These are phyloP conservation scores for Takakia lepidozioides DNA, from an alignment of 225 moss, liverwort and hornwort genomes.

Conservation along the genomic window DNA sequence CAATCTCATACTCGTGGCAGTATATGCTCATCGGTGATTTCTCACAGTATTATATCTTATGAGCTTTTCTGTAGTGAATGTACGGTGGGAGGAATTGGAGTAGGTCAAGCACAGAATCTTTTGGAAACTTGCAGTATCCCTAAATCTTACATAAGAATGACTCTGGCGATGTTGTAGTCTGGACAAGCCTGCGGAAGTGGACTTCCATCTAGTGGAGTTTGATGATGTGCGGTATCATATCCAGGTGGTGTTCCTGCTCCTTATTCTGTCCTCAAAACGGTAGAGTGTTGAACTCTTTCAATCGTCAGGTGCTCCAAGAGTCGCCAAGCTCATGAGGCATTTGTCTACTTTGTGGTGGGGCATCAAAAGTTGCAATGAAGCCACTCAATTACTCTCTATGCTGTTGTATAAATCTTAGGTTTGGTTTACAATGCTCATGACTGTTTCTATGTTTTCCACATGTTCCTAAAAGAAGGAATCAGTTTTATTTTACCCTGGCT, in stretches of 20 bases:
- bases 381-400: no score
- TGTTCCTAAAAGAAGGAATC: neutral
- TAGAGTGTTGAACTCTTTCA: no score
- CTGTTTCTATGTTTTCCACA: neutral
- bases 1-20: no score
- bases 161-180: constrained; percentile 26
- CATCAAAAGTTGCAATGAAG: no score
- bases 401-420: no score
- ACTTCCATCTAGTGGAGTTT: constrained; percentile 88
- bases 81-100: constrained; percentile 1
- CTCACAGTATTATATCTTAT: neutral
- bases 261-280: no score
- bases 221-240: constrained; percentile 94
- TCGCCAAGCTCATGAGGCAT: no score
- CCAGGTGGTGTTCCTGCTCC: constrained; percentile 45
- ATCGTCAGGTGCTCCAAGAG: no score
- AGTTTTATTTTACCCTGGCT: neutral
- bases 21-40: neutral
- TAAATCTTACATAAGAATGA: neutral
- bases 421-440: no score
- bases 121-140: neutral
- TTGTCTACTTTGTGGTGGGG: no score
- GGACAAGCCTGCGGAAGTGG: constrained; percentile 80
- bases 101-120: neutral
- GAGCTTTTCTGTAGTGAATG: neutral